Conservation (phyloP, 768 basidiomycete genomes). For the Leucocoprinus sp. region DNA sequence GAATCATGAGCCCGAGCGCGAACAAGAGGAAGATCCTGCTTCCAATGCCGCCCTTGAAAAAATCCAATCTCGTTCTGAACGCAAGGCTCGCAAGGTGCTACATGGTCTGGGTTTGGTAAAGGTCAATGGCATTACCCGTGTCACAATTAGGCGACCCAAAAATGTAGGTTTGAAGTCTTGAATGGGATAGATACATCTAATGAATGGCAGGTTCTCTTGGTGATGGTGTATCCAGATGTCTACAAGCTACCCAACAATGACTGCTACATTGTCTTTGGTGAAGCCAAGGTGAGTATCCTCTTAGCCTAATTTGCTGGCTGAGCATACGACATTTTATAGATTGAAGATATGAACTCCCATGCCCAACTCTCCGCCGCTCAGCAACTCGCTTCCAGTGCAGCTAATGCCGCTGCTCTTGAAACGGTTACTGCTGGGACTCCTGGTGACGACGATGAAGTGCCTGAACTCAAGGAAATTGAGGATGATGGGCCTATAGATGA, state of each 20-base stretch:
- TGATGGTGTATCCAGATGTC: constrained; percentile 89
- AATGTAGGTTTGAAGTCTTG: constrained; percentile 48
- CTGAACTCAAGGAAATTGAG: constrained; percentile 74
- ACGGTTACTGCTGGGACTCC: constrained; percentile 41
- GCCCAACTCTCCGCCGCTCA: constrained; percentile 74
- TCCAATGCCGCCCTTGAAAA: constrained; percentile 83
- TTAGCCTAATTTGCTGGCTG: neutral
- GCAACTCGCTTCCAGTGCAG: constrained; percentile 55
- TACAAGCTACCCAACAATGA: constrained; percentile 98
- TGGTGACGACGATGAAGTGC: constrained; percentile 77
- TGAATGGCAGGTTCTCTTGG: constrained; percentile 67
- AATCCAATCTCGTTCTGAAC: constrained; percentile 89
- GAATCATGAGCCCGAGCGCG: constrained; percentile 43
- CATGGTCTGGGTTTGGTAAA: constrained; percentile 87
- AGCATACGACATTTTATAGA: constrained; percentile 30
- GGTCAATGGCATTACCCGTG: constrained; percentile 88
- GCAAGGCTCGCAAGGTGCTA: constrained; percentile 92
- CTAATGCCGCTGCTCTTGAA: constrained; percentile 30
- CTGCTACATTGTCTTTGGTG: constrained; percentile 98
- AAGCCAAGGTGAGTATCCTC: constrained; percentile 63
- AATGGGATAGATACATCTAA: constrained; percentile 3
- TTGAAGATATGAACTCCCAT: constrained; percentile 82
- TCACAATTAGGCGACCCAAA: constrained; percentile 91
- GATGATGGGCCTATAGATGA: constrained; percentile 81
- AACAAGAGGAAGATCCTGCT: constrained; percentile 74